These are phyloP conservation scores for Arctium lappa DNA, from an alignment of 129 eudicot species.

Conservation along the genomic window DNA sequence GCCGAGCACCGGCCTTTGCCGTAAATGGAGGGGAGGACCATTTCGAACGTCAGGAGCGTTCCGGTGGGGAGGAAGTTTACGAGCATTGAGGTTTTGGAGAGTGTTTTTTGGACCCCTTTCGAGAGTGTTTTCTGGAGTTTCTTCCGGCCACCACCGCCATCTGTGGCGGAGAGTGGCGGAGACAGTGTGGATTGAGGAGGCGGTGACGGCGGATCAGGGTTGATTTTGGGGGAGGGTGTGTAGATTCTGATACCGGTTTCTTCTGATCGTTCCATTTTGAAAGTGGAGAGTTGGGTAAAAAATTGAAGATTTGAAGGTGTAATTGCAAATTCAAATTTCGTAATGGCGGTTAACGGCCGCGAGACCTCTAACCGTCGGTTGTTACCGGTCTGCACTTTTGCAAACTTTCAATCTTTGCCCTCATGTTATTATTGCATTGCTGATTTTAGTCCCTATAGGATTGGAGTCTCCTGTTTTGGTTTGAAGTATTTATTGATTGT, in stretches of 20 bases:
- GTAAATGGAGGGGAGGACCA: conserved; percentile 84
- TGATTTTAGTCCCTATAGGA: background rate
- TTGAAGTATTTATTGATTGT: too few relatives aligned
- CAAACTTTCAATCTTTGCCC: background rate
- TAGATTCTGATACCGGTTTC: conserved; percentile 71
- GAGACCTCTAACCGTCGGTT: conserved; percentile 5
- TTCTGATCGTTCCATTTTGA: conserved; percentile 52
- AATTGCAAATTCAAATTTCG: conserved; percentile 14
- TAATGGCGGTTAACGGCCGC: conserved; percentile 9
- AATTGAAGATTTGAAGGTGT: background rate
- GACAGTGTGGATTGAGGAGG: conserved; percentile 16
- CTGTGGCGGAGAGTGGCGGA: conserved; percentile 23
- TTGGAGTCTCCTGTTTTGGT: background rate
- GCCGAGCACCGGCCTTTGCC: conserved; percentile 52
- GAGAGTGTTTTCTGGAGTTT: conserved; percentile 42
- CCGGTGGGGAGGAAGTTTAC: conserved; percentile 97
- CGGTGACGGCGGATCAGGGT: conserved; percentile 20
- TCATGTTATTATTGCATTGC: background rate
- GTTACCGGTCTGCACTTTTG: background rate
- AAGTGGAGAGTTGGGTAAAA: background rate
- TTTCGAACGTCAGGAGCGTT: conserved; percentile 82
- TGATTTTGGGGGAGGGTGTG: conserved; percentile 48
- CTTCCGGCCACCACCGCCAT: conserved; percentile 24
- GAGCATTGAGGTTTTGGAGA: conserved; percentile 84
- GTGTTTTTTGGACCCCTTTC: conserved; percentile 74